Evolutionary conservation across 257 asterid species (phyloP), one percentile per base, ranked within the genome.

Genomic region (Lithospermum erythrorhizon): DNA sequence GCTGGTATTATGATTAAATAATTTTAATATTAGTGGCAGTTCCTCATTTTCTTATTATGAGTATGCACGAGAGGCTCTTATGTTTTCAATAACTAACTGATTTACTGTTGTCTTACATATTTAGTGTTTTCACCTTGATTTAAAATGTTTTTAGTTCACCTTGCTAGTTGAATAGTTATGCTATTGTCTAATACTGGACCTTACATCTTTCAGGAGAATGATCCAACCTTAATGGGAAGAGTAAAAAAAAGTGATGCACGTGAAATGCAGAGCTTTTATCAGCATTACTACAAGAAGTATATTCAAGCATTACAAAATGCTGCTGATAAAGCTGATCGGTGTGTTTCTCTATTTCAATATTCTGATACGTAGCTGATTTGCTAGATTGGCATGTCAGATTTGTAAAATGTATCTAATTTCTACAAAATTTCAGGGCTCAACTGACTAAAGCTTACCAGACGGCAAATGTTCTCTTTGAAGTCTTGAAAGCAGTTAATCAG

Each of bases 241-340:
- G 94, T 87, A 19, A 87, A 87, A 80, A 84, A 87, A 78, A 87
- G 95, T 65, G 95, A 87, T 63, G 95, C 94, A 24, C 95, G 87
- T 58, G 95, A 87, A 80, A 84, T 87, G 95, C 94, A 87, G 81
- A 82, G 95, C 84, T 87, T 87, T 78, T 87, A 87, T 67, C 94
- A 87, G 74, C 90, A 78, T 77, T 87, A 87, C 78, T 84, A 87
- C 82, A 87, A 80, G 73, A 82, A 87, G 68, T 87, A 87, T 72
- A 84, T 87, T 61, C 90, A 87, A 75, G 95, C 95, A 67, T 72
- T 87, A 79, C 95, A 87, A 74, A 87, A 87, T 78, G 95, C 86
- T 58, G 89, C 94, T 49, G 94, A 82, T 53, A 87, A 84, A 77
- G 95, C 94, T 58, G 94, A 84, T 67, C 94, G 87, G 95, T 87